Evolutionary conservation across 306 rosid genomes (phyloP).

Genomic region (Trichosanthes cucumerina): DNA sequence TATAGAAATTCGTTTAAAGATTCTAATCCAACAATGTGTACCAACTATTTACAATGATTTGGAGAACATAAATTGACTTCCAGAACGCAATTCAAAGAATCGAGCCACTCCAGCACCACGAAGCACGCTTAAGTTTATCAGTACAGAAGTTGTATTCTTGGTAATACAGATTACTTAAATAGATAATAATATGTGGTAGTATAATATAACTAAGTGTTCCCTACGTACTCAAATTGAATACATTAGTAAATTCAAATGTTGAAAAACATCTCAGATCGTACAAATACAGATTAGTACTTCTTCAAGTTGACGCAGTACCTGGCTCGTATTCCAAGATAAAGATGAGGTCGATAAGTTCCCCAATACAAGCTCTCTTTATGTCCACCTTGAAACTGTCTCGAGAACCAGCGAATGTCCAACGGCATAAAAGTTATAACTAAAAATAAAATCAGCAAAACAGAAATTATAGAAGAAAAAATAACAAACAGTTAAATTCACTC

Average conservation of each 20-base stretch:
- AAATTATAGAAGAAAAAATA: not conserved
- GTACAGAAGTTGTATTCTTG: not conserved
- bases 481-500: not conserved
- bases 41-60: not conserved
- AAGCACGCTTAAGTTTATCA: not conserved
- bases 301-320: conserved; percentile 35
- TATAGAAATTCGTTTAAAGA: not conserved
- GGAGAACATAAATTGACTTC: not conserved
- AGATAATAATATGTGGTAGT: not conserved
- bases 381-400: conserved; percentile 77
- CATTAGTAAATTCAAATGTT: not conserved
- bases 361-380: conserved; percentile 93
- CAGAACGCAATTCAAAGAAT: not conserved
- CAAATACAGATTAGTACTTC: not conserved
- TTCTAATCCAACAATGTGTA: not conserved
- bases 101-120: not conserved
- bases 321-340: conserved; percentile 81
- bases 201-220: too few species aligned
- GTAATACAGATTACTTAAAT: not conserved
- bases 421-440: not conserved
- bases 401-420: conserved; percentile 2
- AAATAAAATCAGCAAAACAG: not conserved
- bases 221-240: not conserved
- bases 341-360: conserved; percentile 97
- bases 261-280: not conserved